Evolutionary conservation across 768 basidiomycete species (phyloP).

Genomic region (Trametes villosa): DNA sequence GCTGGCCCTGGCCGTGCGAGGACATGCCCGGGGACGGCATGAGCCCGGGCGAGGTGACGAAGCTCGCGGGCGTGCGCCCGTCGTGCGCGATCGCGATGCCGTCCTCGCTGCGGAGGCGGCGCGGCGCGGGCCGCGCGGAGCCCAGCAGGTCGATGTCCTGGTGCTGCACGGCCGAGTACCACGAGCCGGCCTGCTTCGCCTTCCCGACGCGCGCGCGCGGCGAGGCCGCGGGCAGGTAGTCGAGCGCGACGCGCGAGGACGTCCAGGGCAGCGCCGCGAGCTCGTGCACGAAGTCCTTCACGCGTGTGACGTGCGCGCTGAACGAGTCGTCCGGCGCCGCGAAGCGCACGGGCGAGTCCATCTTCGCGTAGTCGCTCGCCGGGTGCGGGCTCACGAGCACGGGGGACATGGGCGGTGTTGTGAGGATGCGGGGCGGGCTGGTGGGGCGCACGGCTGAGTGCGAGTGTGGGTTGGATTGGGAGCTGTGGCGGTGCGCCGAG

Average conservation of each 20-base stretch:
- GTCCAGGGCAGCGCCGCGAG: conserved; percentile 44
- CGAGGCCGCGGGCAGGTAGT: conserved; percentile 38
- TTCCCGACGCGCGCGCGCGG: conserved; percentile 26
- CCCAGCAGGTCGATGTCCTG: conserved; percentile 33
- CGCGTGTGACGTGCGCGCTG: conserved; percentile 33
- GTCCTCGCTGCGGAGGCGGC: conserved; percentile 6
- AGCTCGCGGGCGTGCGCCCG: conserved; percentile 18
- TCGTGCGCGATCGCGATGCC: conserved; percentile 13
- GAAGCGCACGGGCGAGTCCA: conserved; percentile 33
- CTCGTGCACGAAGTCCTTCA: conserved; percentile 38
- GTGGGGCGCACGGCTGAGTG: neutral
- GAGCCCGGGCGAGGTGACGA: conserved; percentile 23
- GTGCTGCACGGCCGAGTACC: conserved; percentile 30
- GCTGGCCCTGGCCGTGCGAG: conserved; percentile 27
- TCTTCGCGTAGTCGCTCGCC: conserved; percentile 41
- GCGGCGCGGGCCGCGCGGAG: conserved; percentile 13
- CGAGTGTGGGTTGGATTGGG: neutral
- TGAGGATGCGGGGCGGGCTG: conserved; percentile 4
- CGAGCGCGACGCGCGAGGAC: conserved; percentile 38
- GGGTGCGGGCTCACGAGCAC: conserved; percentile 35
- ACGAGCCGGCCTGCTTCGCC: conserved; percentile 27
- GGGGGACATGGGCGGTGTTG: conserved; percentile 26
- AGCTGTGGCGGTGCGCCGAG: conserved; percentile 11
- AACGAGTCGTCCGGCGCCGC: conserved; percentile 34
- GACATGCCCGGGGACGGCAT: conserved; percentile 27